Percentiles rank a stretch among this genome's conserved stretches.
Evolutionary conservation across 2,329 filamentous ascomycete species (phyloP).

Genomic region (Cladosporium sp.): DNA sequence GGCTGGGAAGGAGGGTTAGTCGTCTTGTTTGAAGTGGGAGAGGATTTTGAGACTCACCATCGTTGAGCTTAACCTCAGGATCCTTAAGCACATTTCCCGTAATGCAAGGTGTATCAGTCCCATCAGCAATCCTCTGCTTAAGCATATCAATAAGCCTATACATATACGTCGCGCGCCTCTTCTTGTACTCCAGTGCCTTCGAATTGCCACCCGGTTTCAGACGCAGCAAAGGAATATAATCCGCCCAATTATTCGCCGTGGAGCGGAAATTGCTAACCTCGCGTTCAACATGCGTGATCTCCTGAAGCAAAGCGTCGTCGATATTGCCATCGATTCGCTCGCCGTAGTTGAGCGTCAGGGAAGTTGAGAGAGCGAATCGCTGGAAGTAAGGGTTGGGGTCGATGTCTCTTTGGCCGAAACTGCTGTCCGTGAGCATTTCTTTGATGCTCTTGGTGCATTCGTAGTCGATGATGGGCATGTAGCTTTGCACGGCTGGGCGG

Average conservation of each 20-base stretch:
- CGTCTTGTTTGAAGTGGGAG: constrained; percentile 40
- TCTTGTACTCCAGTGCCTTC: constrained; percentile 60
- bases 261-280: constrained; percentile 71
- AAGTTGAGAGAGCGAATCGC: constrained; percentile 71
- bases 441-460: constrained; percentile 68
- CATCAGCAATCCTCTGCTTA: constrained; percentile 56
- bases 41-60: constrained; percentile 45
- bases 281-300: constrained; percentile 71
- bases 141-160: constrained; percentile 54
- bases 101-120: constrained; percentile 64
- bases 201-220: constrained; percentile 58
- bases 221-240: constrained; percentile 73
- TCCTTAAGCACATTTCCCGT: constrained; percentile 66
- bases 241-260: constrained; percentile 74
- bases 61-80: constrained; percentile 64
- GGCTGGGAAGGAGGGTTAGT: constrained; percentile 41
- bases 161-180: constrained; percentile 63
- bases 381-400: constrained; percentile 71
- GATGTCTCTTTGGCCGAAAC: constrained; percentile 58
- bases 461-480: constrained; percentile 77
- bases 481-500: constrained; percentile 67
- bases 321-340: constrained; percentile 68
- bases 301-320: constrained; percentile 61
- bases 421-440: constrained; percentile 62
- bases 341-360: constrained; percentile 73